A percentile compares a stretch with the other conserved stretches of the same genome.
phyloP scores from a whole-genome alignment of 1,139 yeast species.

The Maudiozyma humilis region DNA sequence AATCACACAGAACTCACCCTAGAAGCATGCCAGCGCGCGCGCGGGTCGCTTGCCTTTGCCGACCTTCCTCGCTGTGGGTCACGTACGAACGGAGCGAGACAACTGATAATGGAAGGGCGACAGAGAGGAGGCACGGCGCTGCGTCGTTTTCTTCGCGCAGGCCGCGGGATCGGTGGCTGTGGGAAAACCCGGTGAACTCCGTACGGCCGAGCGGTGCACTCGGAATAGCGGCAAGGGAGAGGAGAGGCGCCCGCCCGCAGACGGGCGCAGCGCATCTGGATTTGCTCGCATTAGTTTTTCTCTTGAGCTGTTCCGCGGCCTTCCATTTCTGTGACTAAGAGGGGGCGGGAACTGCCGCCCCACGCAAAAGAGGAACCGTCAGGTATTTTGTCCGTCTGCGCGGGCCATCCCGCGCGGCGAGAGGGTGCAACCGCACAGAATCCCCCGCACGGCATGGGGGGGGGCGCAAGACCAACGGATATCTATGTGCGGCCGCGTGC shows the following conservation, averaged over 20 bases:
- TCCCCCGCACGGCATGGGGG: too few relatives aligned
- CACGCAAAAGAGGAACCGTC: too few relatives aligned
- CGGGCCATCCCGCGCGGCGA: too few relatives aligned
- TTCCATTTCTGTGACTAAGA: background rate
- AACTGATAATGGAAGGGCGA: background rate
- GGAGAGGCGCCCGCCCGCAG: background rate
- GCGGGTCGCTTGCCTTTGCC: background rate
- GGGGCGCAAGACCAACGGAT: too few relatives aligned
- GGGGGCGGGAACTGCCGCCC: too few relatives aligned
- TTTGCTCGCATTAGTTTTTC: too few relatives aligned
- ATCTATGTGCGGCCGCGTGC: background rate
- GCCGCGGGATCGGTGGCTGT: background rate
- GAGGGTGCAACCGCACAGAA: too few relatives aligned
- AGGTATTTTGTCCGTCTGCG: too few relatives aligned
- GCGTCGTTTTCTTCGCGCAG: background rate
- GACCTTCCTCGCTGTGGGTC: background rate
- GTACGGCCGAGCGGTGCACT: background rate
- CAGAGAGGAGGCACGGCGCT: background rate
- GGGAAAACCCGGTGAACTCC: background rate
- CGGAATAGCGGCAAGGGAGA: background rate
- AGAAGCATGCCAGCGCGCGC: background rate
- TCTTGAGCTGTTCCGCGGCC: background rate
- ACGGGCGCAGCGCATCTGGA: background rate
- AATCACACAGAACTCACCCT: too few relatives aligned
- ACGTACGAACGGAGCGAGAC: slow-evolving; percentile 1